Conservation (phyloP, 2,329 filamentous ascomycete genomes). For the Pseudogymnoascus sp. region DNA sequence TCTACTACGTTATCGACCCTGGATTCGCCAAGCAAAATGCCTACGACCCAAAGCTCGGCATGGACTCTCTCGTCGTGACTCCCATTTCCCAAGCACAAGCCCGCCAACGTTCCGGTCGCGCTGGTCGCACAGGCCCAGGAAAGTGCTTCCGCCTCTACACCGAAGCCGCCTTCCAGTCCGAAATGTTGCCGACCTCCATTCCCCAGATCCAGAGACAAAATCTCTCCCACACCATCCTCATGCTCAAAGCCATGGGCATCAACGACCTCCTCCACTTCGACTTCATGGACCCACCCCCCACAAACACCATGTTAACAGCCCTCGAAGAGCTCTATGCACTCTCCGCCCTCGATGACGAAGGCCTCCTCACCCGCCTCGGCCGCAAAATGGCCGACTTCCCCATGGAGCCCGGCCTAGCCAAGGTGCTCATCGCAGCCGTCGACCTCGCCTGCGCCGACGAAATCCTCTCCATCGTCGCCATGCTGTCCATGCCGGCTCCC, state of each 20-base stretch:
- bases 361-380: constrained; percentile 80
- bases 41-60: constrained; percentile 93
- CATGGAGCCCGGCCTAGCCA: constrained; percentile 89
- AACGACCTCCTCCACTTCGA: constrained; percentile 96
- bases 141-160: constrained; percentile 96
- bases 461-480: constrained; percentile 86
- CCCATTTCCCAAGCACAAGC: constrained; percentile 96
- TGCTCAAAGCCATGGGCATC: constrained; percentile 98
- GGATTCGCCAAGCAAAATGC: constrained; percentile 97
- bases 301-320: constrained; percentile 95
- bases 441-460: constrained; percentile 89
- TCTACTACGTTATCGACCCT: constrained; percentile 94
- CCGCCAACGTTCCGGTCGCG: constrained; percentile 85
- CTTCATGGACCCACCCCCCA: constrained; percentile 97
- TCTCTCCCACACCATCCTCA: constrained; percentile 82
- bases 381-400: constrained; percentile 98
- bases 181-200: constrained; percentile 94
- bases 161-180: constrained; percentile 87
- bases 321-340: constrained; percentile 92
- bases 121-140: constrained; percentile 87
- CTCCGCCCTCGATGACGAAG: constrained; percentile 89
- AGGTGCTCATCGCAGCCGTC: constrained; percentile 79
- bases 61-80: constrained; percentile 93
- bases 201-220: constrained; percentile 97
- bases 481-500: constrained; percentile 78